These are phyloP conservation scores for Ensete glaucum DNA, from an alignment of 176 grass and related monocot genomes.

Conservation along the genomic window DNA sequence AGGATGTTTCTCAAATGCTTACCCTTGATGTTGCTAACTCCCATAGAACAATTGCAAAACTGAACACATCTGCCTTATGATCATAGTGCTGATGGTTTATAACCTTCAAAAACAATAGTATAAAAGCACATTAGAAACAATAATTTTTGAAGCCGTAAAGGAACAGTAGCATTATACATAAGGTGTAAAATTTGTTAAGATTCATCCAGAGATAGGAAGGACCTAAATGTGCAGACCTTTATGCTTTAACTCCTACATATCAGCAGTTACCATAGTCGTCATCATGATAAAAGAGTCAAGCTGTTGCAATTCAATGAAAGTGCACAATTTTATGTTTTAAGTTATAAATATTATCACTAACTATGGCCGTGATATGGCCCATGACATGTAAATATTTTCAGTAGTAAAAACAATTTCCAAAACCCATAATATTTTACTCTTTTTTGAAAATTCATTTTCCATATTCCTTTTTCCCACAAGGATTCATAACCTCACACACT, in stretches of 20 bases:
- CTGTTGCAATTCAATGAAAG: no score
- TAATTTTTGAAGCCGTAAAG: background rate
- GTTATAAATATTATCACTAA: background rate
- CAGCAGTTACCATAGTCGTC: no score
- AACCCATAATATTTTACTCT: no score
- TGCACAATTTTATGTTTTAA: background rate
- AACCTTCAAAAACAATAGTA: slow-evolving; percentile 40
- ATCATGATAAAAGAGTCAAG: no score
- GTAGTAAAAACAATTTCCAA: no score
- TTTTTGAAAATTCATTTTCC: background rate
- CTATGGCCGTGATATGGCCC: no score
- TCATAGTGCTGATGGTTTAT: slow-evolving; percentile 92
- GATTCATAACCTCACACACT: background rate
- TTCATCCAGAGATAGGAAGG: background rate
- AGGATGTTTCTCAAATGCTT: slow-evolving; percentile 7
- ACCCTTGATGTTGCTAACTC: slow-evolving; percentile 86
- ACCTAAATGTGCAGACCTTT: background rate
- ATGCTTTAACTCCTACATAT: background rate
- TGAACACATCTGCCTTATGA: slow-evolving; percentile 86
- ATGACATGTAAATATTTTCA: no score
- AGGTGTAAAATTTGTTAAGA: background rate
- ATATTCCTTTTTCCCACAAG: background rate
- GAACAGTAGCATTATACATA: background rate
- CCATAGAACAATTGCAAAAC: slow-evolving; percentile 91
- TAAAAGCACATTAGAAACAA: background rate